Base-by-base conservation (phyloP, 1,139 yeast genomes). In the Hansenula sp. region DNA sequence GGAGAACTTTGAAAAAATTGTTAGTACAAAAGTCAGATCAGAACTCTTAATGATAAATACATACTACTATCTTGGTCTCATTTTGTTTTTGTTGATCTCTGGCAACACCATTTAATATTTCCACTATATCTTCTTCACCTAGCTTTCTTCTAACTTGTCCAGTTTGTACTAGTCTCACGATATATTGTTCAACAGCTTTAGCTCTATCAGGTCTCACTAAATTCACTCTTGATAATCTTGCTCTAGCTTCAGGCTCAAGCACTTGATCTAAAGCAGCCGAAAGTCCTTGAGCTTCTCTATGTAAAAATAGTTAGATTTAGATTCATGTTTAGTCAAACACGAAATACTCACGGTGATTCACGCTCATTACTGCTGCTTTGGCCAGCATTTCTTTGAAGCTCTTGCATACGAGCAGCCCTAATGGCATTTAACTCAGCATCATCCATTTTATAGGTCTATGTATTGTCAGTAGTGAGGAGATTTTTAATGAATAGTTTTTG, bases 191-290 rank as follows among this genome's bases (percentile, higher is more conserved):
- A n/a, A 90, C 97, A 6, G 87, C 86, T 37, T 77, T 75, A 1
- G 96, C 97, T 40, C 97, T 71, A 43, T 92, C 97, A 2, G 95
- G 94, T 56, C 92, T 76, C 32, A 92, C 98, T 56, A 92, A 77
- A 34, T 90, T 71, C 25, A 92, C 95, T 44, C 98, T 71, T 28
- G 92, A 78, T 41, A 92, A 71, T 48, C 98, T 73, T 60, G 92
- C 97, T 39, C 95, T 73, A 1, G 97, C 98, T 39, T 75, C 78
- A 8, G 89, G 81, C 44, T 85, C 86, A 37, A 92, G 68, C 14
- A 87, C 73, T 51, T 85, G 90, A 4, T 87, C 74, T 41, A 90
- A 65, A 5, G 60, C 52, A 4, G 64, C 47, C 27, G 50, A 46
- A 52, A 64, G 25, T 40, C 45, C 35, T 38, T 55, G 27, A 32